These are phyloP conservation scores for Penicillium sp. DNA, from an alignment of 2,329 filamentous ascomycete genomes.

Conservation along the genomic window DNA sequence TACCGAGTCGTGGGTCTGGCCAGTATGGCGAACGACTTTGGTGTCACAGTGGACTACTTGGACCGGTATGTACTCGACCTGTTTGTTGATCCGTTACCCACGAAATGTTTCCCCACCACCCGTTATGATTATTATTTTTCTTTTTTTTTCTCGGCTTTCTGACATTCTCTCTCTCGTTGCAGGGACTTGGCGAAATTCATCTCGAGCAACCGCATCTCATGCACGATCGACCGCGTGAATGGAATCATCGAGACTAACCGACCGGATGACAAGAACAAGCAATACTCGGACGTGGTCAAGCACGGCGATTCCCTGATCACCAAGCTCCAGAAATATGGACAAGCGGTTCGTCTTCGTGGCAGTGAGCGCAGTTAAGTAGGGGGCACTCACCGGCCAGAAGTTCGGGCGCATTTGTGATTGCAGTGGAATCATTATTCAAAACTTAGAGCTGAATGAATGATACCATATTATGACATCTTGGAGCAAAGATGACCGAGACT, in stretches of 20 bases:
- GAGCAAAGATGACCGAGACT: too few species aligned
- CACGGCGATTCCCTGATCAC: conserved; percentile 97
- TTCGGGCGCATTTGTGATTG: neutral
- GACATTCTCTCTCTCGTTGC: too few species aligned
- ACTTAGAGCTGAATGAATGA: conserved; percentile 1
- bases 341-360: conserved; percentile 86
- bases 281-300: conserved; percentile 96
- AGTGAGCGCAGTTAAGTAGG: conserved; percentile 71
- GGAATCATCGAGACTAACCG: conserved; percentile 97
- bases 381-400: neutral
- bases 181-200: conserved; percentile 97
- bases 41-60: conserved; percentile 91
- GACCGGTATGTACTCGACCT: conserved; percentile 62
- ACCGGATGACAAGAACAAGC: conserved; percentile 98
- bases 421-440: neutral
- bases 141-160: conserved; percentile 6
- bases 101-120: neutral
- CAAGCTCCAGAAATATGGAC: conserved; percentile 98
- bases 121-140: conserved; percentile 7
- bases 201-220: conserved; percentile 85
- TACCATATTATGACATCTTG: too few species aligned
- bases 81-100: neutral
- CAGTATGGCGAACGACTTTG: conserved; percentile 96
- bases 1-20: conserved; percentile 95
- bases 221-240: conserved; percentile 94